Evolutionary conservation across 1,284 basidiomycete species (phyloP), one percentile per base, ranked within the genome.

Genomic region (Kwoniella shivajii): DNA sequence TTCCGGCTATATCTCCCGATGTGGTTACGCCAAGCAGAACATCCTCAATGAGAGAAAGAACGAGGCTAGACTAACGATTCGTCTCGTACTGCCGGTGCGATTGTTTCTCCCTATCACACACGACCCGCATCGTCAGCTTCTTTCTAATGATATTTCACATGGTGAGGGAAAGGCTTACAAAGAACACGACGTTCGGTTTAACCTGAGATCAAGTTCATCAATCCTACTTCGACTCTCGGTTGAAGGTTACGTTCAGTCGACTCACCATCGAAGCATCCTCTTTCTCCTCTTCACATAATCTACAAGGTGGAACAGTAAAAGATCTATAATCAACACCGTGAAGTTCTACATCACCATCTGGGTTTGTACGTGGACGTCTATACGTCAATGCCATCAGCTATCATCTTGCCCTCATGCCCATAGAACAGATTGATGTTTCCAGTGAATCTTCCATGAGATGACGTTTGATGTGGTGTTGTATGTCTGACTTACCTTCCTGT

Each of bases 331-430:
- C 83, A 3, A 88, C 83, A 3, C 88, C 88, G 56, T 88, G 86
- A 14, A 93, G 76, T n/a, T 86, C 89, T 61, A 92, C 91, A 79
- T 94, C 92, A 69, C 92, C 92, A 67, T 94, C 93, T 5, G 92
- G 92, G 71, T 95, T 95, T 14, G 89, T 92, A 55, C 89, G 82
- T 1, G 85, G 87, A 57, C 84, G 82, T 20, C 66, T 70, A n/a
- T n/a, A n/a, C n/a, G 78, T 1, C 7, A n/a, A 42, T 1, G 22
- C 14, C 14, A 31, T 13, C 29, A 29, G 24, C 16, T 14, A 29
- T 18, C 26, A 30, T 42, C 37, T n/a, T n/a, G n/a, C n/a, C n/a
- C n/a, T n/a, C n/a, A n/a, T n/a, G 10, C n/a, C 18, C 6, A 42
- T 0, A 13, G 22, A 31, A 38, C 1, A 4, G 33, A 44, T 33